Base-by-base conservation (phyloP, 1,284 basidiomycete species). In the Gomphus sp. region DNA sequence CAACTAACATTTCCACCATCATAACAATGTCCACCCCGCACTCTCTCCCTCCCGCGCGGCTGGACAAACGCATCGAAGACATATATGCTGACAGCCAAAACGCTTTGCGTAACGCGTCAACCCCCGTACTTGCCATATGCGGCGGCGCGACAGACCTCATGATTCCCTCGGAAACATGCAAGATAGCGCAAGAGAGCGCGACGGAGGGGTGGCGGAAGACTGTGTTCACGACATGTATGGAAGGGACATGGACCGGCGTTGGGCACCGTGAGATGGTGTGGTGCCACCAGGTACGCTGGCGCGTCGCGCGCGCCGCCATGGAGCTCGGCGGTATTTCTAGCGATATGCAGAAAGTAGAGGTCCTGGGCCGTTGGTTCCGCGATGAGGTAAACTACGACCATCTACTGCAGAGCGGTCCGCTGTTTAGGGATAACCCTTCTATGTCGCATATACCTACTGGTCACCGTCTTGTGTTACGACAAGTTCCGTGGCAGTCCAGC, bases 181-280 rank as follows among this genome's bases (percentile, higher is more conserved):
- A 43, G 9, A 59, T 59, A 52, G 34, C 44, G n/a, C 58, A 49
- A 36, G 28, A 22, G n/a, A 18, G 18, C 14, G 16, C 18, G 28
- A 25, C n/a, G 2, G 25, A 14, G 4, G 58, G 58, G 4, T 48
- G 52, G 51, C 76, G 89, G 43, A 79, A 86, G 48, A 88, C 92
- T 0, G 77, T 94, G 4, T 98, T 95, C 69, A 90, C 93, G 0
- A 89, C 89, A 25, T 87, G 86, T 0, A 76, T 99, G 14, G 89
- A 95, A 47, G 90, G 91, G 11, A 84, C 88, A 1, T 98, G 95
- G 93, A 93, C 94, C 0, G 91, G 93, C 1, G 91, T 98, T 3
- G 96, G 96, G 43, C 97, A 99, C 71, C 84, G 88, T 54, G 94
- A 93, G 58, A 96, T 98, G 82, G 91, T 98, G 11, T 99, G 97